Base-by-base conservation (phyloP, 805 yeast genomes). In the Sugiyamaella chiloensis region DNA sequence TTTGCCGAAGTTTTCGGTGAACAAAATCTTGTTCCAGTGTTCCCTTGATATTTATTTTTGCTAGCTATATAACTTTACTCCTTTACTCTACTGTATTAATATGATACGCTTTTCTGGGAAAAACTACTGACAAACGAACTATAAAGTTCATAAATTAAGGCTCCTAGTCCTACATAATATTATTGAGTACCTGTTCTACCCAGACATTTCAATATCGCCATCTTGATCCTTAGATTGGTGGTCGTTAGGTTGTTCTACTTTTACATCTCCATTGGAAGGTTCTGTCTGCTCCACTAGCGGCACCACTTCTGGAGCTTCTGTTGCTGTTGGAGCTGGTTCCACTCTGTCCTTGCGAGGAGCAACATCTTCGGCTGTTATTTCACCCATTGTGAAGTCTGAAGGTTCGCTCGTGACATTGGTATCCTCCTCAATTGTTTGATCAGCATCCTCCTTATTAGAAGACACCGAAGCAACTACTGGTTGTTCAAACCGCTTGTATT, bases 141-240 rank as follows among this genome's bases (percentile, higher is more conserved):
- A 39, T 23, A 23, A 23, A 23, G 24, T 23, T 39, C 24, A 24
- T 23, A n/a, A 39, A 19, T 24, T 14, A n/a, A 19, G 42, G 24
- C 32, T 24, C 31, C 27, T 26, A 24, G n/a, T 14, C 30, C 27
- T 14, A 24, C 27, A 14, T 40, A 24, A 40, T 16, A 26, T 24
- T 14, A 8, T 17, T 40, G 16, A 23, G 9, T 42, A 8, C 24
- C 42, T 20, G 20, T 24, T 48, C 27, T 45, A 52, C 21, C 26
- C 47, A 23, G 35, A 37, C 66, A 63, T 65, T 37, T 60, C 56
- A 12, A 59, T 57, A 46, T 64, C 70, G 37, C 67, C 70, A 44
- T 66, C 70, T 26, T 52, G 55, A 27, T 65, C 59, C 37, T 24
- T 29, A n/a, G 42, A 6, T 16, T 19, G 9, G 26, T 27, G 32